Base-by-base conservation (phyloP, 2,329 filamentous ascomycete species). In the Alternaria gaisen region DNA sequence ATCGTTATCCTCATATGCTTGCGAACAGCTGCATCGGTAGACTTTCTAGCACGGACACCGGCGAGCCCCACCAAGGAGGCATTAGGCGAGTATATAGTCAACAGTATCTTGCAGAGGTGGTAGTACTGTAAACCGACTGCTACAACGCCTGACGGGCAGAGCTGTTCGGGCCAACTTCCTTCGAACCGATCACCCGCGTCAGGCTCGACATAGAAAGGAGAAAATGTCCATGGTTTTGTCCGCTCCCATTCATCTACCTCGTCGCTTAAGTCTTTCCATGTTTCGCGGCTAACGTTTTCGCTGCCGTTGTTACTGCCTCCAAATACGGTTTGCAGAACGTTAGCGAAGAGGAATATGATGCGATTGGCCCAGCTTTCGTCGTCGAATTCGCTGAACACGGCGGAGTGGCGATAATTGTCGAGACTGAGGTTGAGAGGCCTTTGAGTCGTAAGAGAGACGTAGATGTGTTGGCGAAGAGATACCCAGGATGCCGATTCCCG, bases 401-500 rank as follows among this genome's bases (percentile, higher is more conserved):
- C 61, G 1, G 71, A 75, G 42, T 72, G 69, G 20, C 66, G 68
- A 53, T 74, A 77, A 47, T 74, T 76, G 1, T 72, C 68, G 3
- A 78, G 66, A 30, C 69, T 72, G 7, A 76, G 65, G 18, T 72
- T 72, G 11, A 79, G 59, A 3, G 32, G 32, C 14, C 8, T 6
- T 58, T 77, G 76, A 6, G 71, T 76, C 5, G 73, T 76, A 6
- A 81, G 63, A 7, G 74, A 77, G 0, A 81, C 73, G 63, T 80
- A 81, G 11, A 81, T 78, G 36, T 80, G 77, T 60, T 81, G 79
- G 6, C 79, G 72, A 26, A 82, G 69, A 30, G 78, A 80, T 0
- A 81, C 75, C 79, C 78, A 81, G 51, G 73, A 75, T 1, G 79
- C 77, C 0, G 79, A 78, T 48, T 81, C 80, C 5, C 79, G 75